Percentiles rank a stretch among this genome's conserved stretches.
phyloP scores from a whole-genome alignment of 208 protist species.

The Porcisia deanei region DNA sequence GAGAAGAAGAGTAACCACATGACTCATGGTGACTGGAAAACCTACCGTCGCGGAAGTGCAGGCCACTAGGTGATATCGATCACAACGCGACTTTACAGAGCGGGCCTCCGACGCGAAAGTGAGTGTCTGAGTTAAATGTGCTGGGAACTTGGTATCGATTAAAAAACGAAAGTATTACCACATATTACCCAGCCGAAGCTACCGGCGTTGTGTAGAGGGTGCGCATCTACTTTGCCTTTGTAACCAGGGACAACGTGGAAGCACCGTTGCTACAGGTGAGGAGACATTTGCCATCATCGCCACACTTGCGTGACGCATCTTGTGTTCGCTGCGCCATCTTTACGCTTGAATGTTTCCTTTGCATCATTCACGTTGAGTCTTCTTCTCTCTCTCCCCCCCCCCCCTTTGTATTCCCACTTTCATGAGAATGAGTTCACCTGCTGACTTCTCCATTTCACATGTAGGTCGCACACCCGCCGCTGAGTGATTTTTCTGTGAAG shows the following conservation, averaged over 20 bases:
- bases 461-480: neutral
- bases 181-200: too few relatives aligned
- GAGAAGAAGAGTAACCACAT: conserved; percentile 44
- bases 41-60: neutral
- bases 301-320: neutral
- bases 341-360: neutral
- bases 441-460: neutral
- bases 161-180: neutral
- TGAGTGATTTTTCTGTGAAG: neutral
- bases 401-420: neutral
- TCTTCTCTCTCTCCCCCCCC: neutral
- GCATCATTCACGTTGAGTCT: neutral
- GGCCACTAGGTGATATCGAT: neutral
- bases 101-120: neutral
- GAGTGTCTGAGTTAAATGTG: neutral
- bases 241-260: neutral
- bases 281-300: neutral
- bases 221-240: neutral
- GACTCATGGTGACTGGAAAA: conserved; percentile 18
- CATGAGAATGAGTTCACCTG: neutral
- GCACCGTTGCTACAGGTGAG: neutral
- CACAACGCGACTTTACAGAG: neutral
- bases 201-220: neutral
- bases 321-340: neutral
- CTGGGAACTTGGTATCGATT: too few relatives aligned